Evolutionary conservation across 2,329 filamentous ascomycete species (phyloP).

Genomic region (Colletotrichum kahawae): DNA sequence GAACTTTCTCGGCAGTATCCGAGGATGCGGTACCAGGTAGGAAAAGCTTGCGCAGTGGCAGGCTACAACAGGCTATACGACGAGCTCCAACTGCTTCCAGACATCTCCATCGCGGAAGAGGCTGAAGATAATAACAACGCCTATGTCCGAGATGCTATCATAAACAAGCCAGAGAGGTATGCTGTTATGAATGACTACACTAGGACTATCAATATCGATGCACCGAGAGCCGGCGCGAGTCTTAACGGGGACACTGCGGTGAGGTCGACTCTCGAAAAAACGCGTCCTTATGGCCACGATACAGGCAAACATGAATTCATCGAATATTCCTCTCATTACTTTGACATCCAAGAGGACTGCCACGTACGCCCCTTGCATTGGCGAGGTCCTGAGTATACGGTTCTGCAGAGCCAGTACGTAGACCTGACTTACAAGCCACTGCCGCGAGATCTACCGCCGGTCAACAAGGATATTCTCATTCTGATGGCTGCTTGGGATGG

Average conservation of each 20-base stretch:
- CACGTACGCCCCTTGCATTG: not conserved
- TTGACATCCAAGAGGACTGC: not conserved
- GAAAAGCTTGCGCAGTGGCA: slow-evolving; percentile 41
- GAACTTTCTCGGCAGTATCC: slow-evolving; percentile 35
- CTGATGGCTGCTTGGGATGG: slow-evolving; percentile 40
- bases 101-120: slow-evolving; percentile 41
- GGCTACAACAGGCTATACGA: slow-evolving; percentile 37
- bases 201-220: not conserved
- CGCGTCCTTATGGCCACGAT: accelerated
- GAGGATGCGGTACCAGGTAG: slow-evolving; percentile 40
- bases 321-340: not conserved
- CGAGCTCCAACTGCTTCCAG: slow-evolving; percentile 39
- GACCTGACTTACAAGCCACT: slow-evolving; percentile 33
- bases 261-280: not conserved
- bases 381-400: not conserved
- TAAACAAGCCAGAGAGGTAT: slow-evolving; percentile 30
- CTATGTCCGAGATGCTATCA: slow-evolving; percentile 36
- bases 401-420: slow-evolving; percentile 5
- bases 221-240: not conserved
- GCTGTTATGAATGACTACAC: slow-evolving; percentile 42
- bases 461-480: slow-evolving; percentile 42
- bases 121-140: slow-evolving; percentile 30
- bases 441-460: slow-evolving; percentile 36
- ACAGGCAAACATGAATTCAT: not conserved
- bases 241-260: not conserved